Conservation (phyloP, 1,284 basidiomycete genomes). For the Mycosarcoma maydis region DNA sequence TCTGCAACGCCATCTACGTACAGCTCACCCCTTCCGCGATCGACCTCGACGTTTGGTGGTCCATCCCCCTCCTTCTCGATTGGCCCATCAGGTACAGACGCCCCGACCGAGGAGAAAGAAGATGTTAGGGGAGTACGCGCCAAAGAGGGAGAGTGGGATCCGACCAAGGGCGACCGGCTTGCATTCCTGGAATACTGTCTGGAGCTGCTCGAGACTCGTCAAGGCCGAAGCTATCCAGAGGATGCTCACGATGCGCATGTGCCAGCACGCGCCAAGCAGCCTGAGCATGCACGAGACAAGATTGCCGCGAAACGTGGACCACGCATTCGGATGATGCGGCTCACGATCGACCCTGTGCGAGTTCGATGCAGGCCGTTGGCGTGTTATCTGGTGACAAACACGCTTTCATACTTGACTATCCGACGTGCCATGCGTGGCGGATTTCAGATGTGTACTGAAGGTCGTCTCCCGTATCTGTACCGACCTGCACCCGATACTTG, state of each 20-base stretch:
- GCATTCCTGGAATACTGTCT: constrained; percentile 56
- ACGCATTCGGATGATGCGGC: constrained; percentile 54
- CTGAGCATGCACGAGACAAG: constrained; percentile 7
- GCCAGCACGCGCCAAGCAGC: background rate
- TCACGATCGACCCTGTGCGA: constrained; percentile 64
- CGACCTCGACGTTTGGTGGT: constrained; percentile 13
- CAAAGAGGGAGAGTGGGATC: constrained; percentile 45
- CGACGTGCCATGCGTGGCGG: constrained; percentile 33
- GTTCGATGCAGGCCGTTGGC: constrained; percentile 44
- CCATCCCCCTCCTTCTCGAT: constrained; percentile 2
- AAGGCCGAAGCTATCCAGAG: constrained; percentile 52
- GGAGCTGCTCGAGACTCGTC: constrained; percentile 58
- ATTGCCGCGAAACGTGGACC: constrained; percentile 5
- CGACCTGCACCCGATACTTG: constrained; percentile 29
- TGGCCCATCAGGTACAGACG: too few relatives aligned
- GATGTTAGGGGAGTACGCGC: constrained; percentile 30
- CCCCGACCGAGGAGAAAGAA: constrained; percentile 32
- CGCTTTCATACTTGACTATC: constrained; percentile 34
- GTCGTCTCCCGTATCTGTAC: constrained; percentile 56
- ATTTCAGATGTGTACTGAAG: constrained; percentile 33
- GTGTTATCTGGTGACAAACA: constrained; percentile 33
- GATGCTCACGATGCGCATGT: constrained; percentile 2
- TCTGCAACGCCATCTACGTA: constrained; percentile 23
- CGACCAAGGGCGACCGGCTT: constrained; percentile 39
- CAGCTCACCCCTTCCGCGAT: constrained; percentile 35